Base-by-base conservation (phyloP, 352 stramenopile genomes). In the Phytopythium kandeliae region DNA sequence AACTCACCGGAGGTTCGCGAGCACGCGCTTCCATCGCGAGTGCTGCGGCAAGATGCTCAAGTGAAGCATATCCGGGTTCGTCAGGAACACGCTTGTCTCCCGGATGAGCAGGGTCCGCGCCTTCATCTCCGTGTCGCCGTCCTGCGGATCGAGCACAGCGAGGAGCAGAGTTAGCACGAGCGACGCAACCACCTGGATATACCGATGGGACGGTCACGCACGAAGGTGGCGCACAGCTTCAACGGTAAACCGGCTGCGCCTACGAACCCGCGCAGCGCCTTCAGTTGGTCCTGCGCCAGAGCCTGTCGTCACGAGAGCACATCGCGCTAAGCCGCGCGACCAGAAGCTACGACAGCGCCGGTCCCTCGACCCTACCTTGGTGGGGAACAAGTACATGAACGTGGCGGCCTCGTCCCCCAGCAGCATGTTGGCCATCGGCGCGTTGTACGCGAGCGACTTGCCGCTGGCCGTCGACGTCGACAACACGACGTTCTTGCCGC, bases 21-120 rank as follows among this genome's bases (percentile, higher is more conserved):
- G 69, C 37, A 99, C 72, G 6, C 65, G 61, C 48, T 76, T 71
- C 82, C 97, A 99, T 30, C 86, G 63, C 16, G 72, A 74, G 68
- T 98, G 92, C n/a, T 95, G 77, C 2, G 95, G 92, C 15, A 99
- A 63, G 25, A 99, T 95, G n/a, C 89, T 89, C 15, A 96, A 78
- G 66, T 99, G 96, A 16, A 99, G 75, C 60, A 98, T 99, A 64
- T 99, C 97, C 26, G 96, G 96, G 69, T 99, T 99, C 5, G 95
- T 99, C n/a, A 99, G 69, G 48, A 99, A 96, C 36, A 99, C 85
- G 41, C 97, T 89, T 11, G 85, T 85, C 21, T 95, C 71, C 12
- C 70, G 67, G 22, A 90, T 86, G 25, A 98, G 78, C 40, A 77
- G 74, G 22, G 78, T 80, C 8, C 96, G 85, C 43, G 91, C 76